A percentile compares a stretch with the other conserved stretches of the same genome.
phyloP scores from a whole-genome alignment of 352 stramenopile genomes.

The Aphanomyces euteiches region DNA sequence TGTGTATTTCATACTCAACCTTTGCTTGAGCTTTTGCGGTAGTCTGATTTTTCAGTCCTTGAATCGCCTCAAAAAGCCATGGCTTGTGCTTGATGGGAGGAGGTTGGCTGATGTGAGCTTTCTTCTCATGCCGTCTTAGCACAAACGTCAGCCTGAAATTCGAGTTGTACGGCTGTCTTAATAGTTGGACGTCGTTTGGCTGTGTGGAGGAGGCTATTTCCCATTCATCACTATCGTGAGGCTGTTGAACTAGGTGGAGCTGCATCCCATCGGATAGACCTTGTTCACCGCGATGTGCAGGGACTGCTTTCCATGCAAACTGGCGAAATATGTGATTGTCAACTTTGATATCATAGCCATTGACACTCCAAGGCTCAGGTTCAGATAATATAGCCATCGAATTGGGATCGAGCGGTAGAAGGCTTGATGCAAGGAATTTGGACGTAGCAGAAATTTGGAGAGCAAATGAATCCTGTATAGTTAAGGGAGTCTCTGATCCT shows the following conservation, averaged over 20 bases:
- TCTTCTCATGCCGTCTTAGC: neutral
- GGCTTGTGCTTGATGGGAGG: neutral
- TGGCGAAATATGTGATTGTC: neutral
- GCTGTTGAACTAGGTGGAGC: neutral
- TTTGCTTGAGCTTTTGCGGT: neutral
- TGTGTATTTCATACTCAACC: neutral
- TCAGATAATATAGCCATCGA: neutral
- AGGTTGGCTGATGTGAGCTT: neutral
- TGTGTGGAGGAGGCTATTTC: neutral
- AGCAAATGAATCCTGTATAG: no score
- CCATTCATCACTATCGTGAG: neutral
- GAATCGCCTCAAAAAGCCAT: constrained; percentile 4
- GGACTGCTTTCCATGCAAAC: neutral
- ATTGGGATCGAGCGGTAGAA: neutral
- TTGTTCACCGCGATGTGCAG: neutral
- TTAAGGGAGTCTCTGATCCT: no score
- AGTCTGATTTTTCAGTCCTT: neutral
- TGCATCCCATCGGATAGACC: neutral
- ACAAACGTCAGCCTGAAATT: neutral
- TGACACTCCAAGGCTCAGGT: neutral
- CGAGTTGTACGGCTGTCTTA: no score
- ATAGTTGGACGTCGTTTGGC: neutral
- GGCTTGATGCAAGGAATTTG: neutral
- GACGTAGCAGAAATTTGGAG: no score
- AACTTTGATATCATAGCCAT: neutral